Conservation (phyloP, 2,329 filamentous ascomycete species). For the Pseudonectria buxi region DNA sequence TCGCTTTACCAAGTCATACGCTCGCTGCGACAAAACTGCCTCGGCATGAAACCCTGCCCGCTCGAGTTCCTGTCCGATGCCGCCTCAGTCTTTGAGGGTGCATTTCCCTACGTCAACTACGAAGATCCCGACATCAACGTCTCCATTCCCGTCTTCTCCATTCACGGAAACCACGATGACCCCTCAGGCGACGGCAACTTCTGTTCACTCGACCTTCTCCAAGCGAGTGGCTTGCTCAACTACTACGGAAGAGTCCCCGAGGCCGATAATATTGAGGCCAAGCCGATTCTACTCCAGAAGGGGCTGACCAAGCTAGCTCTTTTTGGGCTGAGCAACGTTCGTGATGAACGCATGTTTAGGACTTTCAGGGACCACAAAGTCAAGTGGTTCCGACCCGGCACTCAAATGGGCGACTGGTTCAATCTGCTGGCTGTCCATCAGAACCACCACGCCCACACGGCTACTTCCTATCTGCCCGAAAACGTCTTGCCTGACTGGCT, state of each 20-base stretch:
- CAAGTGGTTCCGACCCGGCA: constrained; percentile 80
- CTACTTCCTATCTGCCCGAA: constrained; percentile 91
- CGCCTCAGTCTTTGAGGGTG: constrained; percentile 80
- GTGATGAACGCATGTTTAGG: constrained; percentile 88
- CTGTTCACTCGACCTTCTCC: constrained; percentile 83
- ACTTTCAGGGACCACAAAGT: constrained; percentile 92
- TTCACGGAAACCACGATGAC: constrained; percentile 97
- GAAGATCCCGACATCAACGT: constrained; percentile 96
- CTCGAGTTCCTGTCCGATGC: constrained; percentile 92
- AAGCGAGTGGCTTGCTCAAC: constrained; percentile 86
- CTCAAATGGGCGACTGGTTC: constrained; percentile 85
- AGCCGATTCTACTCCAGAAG: constrained; percentile 89
- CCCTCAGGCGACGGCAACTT: constrained; percentile 92
- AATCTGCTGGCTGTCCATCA: constrained; percentile 93
- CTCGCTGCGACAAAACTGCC: constrained; percentile 84
- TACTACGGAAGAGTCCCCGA: constrained; percentile 92
- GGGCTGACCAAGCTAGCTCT: constrained; percentile 86
- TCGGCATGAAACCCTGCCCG: constrained; percentile 92
- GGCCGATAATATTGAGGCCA: constrained; percentile 91
- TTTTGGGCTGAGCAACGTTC: constrained; percentile 91
- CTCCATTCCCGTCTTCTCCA: constrained; percentile 94
- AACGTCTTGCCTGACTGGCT: constrained; percentile 87
- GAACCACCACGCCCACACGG: constrained; percentile 87
- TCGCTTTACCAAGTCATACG: constrained; percentile 97
- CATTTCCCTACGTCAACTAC: constrained; percentile 94